Conservation (phyloP, 2,329 filamentous ascomycete species). For the Beauveria medogensis region DNA sequence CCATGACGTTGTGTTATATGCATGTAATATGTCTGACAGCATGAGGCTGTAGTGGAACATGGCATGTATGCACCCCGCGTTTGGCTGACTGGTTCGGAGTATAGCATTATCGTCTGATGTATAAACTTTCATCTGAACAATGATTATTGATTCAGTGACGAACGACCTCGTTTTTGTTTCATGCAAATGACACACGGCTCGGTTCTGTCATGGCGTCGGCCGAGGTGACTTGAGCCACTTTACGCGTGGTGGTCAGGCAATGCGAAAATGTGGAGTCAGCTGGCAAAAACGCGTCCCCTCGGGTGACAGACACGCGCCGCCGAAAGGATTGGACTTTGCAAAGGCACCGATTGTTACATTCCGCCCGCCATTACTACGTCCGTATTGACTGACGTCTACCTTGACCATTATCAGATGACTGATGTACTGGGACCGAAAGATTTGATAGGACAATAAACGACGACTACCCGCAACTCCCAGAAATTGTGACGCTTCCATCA, state of each 20-base stretch:
- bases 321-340: background rate
- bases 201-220: background rate
- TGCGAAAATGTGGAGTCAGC: background rate
- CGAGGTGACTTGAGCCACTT: background rate
- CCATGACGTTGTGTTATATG: background rate
- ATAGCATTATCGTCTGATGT: too few relatives aligned
- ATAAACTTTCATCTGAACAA: too few relatives aligned
- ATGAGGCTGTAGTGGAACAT: constrained; percentile 1
- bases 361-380: too few relatives aligned
- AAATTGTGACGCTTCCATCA: background rate
- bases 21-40: background rate
- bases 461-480: background rate
- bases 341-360: too few relatives aligned
- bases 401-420: background rate
- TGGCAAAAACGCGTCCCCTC: constrained; percentile 1
- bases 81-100: background rate
- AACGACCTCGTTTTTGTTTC: too few relatives aligned
- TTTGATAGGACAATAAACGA: background rate
- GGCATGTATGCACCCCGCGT: background rate
- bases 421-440: background rate
- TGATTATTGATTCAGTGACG: background rate
- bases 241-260: background rate
- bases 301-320: background rate
- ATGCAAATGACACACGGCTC: background rate
- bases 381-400: background rate